Conservation (phyloP, 768 basidiomycete species). For the Rhodotorula kratochvilovae region DNA sequence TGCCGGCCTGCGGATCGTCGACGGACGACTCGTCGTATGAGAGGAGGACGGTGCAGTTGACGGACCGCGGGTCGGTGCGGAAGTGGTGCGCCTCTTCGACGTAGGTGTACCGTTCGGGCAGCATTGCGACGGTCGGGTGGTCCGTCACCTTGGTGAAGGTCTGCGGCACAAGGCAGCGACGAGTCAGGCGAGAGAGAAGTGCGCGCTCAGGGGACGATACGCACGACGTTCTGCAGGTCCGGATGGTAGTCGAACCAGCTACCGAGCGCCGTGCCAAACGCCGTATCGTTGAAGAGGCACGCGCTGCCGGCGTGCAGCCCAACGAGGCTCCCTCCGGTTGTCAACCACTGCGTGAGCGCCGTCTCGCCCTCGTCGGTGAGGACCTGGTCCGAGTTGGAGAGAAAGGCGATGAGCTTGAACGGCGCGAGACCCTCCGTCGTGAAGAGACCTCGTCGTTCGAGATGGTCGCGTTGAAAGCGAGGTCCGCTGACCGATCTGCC, state of each 20-base stretch:
- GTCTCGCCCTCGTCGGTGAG: constrained; percentile 44
- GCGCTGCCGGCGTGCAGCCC: constrained; percentile 48
- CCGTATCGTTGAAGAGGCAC: constrained; percentile 45
- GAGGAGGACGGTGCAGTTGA: constrained; percentile 47
- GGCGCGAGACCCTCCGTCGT: constrained; percentile 40
- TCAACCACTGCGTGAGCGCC: constrained; percentile 46
- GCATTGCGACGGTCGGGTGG: constrained; percentile 46
- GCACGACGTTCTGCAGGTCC: constrained; percentile 46
- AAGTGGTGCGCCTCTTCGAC: constrained; percentile 50
- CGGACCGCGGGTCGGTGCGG: constrained; percentile 47
- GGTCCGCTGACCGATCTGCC: constrained; percentile 22
- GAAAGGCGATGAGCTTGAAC: constrained; percentile 48
- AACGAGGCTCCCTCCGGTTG: constrained; percentile 47
- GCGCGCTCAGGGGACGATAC: constrained; percentile 2
- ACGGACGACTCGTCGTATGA: constrained; percentile 48
- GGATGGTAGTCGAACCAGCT: constrained; percentile 50
- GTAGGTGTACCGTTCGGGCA: constrained; percentile 47
- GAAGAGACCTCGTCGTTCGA: constrained; percentile 47
- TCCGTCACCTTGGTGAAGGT: constrained; percentile 47
- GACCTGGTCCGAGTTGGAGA: constrained; percentile 47
- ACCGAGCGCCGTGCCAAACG: constrained; percentile 46
- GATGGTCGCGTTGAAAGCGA: constrained; percentile 46
- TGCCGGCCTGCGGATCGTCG: constrained; percentile 18
- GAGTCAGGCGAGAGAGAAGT: not conserved
- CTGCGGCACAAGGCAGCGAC: constrained; percentile 13